Percentiles rank a stretch among this genome's conserved stretches.
Conservation (phyloP, 23 red algal species). For the Gracilaria domingensis region DNA sequence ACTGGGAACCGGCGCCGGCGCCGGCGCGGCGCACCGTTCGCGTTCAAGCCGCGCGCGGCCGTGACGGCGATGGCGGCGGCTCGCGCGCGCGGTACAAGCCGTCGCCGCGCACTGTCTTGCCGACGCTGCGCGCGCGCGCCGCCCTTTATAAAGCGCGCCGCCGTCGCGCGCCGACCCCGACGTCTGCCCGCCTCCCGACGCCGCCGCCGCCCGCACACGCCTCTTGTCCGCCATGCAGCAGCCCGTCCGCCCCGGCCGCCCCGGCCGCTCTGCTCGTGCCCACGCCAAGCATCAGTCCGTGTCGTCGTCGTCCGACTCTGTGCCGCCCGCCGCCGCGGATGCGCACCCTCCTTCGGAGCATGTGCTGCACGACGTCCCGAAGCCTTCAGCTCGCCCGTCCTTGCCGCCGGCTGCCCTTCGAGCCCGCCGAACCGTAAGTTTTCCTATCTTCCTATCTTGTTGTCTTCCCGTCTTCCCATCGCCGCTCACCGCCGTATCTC, state of each 20-base stretch:
- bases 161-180: too few species aligned
- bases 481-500: not conserved
- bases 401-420: not conserved
- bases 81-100: not conserved
- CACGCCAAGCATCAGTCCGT: slow-evolving; percentile 20
- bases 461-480: not conserved
- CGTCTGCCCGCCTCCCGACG: too few species aligned
- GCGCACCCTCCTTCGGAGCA: not conserved
- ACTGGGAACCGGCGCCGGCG: too few species aligned
- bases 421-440: slow-evolving; percentile 30
- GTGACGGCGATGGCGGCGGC: too few species aligned
- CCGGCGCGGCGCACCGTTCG: too few species aligned
- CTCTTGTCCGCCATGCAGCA: slow-evolving; percentile 22
- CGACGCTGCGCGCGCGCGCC: not conserved
- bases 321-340: not conserved
- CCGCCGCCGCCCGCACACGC: too few species aligned
- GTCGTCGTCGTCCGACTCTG: not conserved
- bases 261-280: slow-evolving; percentile 13
- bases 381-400: slow-evolving; percentile 15
- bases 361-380: not conserved
- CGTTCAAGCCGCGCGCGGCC: not conserved
- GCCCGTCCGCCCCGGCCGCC: not conserved
- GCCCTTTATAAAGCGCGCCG: not conserved
- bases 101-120: not conserved
- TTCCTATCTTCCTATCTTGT: not conserved